A percentile compares a stretch with the other conserved stretches of the same genome.
Evolutionary conservation across 1,284 basidiomycete species (phyloP).

Genomic region (Pascua guehoae): DNA sequence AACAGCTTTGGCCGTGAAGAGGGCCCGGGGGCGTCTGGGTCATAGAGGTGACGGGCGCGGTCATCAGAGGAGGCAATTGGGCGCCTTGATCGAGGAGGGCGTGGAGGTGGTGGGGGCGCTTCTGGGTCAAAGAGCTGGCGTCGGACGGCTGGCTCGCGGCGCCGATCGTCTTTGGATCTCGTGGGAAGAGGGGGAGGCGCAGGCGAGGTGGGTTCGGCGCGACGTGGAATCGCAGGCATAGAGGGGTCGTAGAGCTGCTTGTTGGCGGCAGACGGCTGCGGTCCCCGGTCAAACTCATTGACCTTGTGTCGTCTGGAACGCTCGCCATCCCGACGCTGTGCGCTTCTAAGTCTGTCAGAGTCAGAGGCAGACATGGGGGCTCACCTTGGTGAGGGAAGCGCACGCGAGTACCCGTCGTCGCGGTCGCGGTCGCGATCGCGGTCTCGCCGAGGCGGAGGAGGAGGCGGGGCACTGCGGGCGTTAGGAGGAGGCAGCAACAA

Average conservation of each 20-base stretch:
- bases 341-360: too few species aligned
- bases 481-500: too few species aligned
- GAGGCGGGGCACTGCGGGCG: too few species aligned
- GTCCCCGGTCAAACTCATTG: slow-evolving; percentile 21
- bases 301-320: neutral
- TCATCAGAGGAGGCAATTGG: neutral
- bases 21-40: slow-evolving; percentile 9
- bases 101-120: slow-evolving; percentile 9
- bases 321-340: neutral
- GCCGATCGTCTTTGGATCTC: slow-evolving; percentile 7
- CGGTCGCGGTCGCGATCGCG: slow-evolving; percentile 1
- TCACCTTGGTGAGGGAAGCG: too few species aligned
- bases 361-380: too few species aligned
- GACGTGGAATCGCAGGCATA: neutral
- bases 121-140: slow-evolving; percentile 16
- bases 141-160: neutral
- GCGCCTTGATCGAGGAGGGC: slow-evolving; percentile 6
- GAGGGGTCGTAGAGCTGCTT: slow-evolving; percentile 15
- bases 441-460: too few species aligned
- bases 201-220: neutral
- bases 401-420: too few species aligned
- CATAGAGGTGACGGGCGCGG: slow-evolving; percentile 5
- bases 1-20: slow-evolving; percentile 49
- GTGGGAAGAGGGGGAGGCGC: neutral
- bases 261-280: neutral